These are phyloP conservation scores for Penicillium soppii DNA, from an alignment of 495 filamentous ascomycete species.

Conservation along the genomic window DNA sequence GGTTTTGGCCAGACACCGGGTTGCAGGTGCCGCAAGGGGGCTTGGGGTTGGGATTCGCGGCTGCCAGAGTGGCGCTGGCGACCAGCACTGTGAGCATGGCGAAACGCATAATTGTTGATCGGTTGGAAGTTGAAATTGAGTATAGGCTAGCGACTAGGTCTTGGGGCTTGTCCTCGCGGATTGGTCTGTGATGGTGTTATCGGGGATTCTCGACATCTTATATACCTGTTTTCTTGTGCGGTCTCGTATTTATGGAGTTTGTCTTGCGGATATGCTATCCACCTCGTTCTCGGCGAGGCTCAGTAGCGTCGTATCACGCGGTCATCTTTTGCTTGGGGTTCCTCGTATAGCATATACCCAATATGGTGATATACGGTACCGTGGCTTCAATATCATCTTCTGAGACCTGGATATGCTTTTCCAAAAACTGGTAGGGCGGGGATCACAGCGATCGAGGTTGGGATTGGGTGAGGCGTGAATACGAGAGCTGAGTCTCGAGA, in stretches of 20 bases:
- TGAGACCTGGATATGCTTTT: too few species aligned
- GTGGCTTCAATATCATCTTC: too few species aligned
- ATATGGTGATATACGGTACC: not conserved
- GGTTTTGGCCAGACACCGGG: constrained; percentile 41
- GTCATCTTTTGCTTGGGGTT: not conserved
- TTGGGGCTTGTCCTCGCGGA: not conserved
- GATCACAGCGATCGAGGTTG: constrained; percentile 6
- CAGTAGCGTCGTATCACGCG: constrained; percentile 1
- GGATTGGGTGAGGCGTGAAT: constrained; percentile 22
- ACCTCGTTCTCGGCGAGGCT: not conserved
- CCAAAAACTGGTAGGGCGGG: too few species aligned
- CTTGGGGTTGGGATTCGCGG: constrained; percentile 19
- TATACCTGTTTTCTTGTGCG: constrained; percentile 5
- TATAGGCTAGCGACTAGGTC: constrained; percentile 6
- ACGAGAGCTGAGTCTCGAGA: constrained; percentile 30
- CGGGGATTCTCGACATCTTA: constrained; percentile 9
- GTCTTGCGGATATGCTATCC: not conserved
- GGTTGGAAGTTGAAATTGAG: constrained; percentile 4
- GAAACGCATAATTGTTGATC: constrained; percentile 30
- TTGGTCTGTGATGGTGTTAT: constrained; percentile 4
- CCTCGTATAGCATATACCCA: not conserved
- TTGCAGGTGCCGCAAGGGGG: constrained; percentile 42
- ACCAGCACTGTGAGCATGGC: constrained; percentile 23
- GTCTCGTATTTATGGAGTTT: not conserved
- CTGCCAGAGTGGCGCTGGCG: constrained; percentile 20